Evolutionary conservation across 2,329 filamentous ascomycete species (phyloP), one percentile per base, ranked within the genome.

Genomic region (Fusarium mundagurra): DNA sequence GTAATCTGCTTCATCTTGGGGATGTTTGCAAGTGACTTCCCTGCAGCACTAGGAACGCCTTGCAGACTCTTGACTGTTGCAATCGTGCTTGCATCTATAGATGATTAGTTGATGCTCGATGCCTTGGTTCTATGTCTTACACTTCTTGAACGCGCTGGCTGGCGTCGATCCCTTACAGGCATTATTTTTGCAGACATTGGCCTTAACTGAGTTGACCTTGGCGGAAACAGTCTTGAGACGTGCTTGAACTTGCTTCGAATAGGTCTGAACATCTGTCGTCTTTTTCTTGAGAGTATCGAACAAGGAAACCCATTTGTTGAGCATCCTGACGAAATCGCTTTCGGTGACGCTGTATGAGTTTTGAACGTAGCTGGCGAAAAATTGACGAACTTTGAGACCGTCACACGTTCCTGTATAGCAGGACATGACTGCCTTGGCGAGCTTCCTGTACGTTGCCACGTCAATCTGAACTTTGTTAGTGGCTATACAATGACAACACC

Each of bases 301-400:
- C 3, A 73, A 53, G 2, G 24, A 22, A n/a, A 55, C 36, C 70
- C 70, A 73, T 48, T 39, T 64, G 34, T 61, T 63, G 4, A 73
- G n/a, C 45, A 64, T 55, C 12, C 41, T 27, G 4, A 63, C 55
- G n/a, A 72, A 45, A 9, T 73, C 64, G 45, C 64, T 64, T 16
- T 68, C 53, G 16, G 27, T 60, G 36, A 72, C 39, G n/a, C 48
- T 45, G 6, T 71, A 63, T 6, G 67, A 43, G 22, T 67, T 62
- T 16, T 45, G 41, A 18, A 72, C 53, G 20, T 63, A 71, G 22
- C 18, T 29, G 6, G 50, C 41, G 33, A 71, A 72, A 29, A 67
- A 50, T 6, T 45, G 24, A 31, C 58, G 54, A 18, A 60, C 38
- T 36, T 65, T 70, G 8, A 54, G 31, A 12, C 47, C 48, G 5